Evolutionary conservation across 163 green algal species (phyloP).

Genomic region (Scenedesmus sp.): DNA sequence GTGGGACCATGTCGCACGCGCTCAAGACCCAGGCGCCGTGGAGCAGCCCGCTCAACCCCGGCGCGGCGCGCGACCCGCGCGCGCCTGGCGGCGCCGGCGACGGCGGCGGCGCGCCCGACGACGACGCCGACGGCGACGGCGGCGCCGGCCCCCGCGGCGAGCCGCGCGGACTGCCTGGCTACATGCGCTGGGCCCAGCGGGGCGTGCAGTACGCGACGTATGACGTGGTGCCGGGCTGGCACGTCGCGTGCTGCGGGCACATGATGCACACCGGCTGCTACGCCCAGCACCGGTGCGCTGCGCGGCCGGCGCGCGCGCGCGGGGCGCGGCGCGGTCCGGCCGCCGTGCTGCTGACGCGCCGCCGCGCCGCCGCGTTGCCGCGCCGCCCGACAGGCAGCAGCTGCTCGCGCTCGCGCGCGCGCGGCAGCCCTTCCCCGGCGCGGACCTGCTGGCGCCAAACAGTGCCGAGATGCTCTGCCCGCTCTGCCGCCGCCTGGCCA

Average conservation of each 20-base stretch:
- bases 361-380: not conserved
- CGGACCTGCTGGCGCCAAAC: not conserved
- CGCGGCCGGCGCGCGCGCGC: not conserved
- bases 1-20: not conserved
- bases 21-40: not conserved
- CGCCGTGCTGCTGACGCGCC: not conserved
- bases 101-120: too few relatives aligned
- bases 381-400: not conserved
- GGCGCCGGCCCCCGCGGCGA: too few relatives aligned
- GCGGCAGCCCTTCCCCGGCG: not conserved
- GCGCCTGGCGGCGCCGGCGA: too few relatives aligned
- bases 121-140: too few relatives aligned
- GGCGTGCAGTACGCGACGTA: not conserved
- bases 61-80: too few relatives aligned
- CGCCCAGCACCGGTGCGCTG: slow-evolving; percentile 4
- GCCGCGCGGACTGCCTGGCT: too few relatives aligned
- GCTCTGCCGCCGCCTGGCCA: slow-evolving; percentile 21
- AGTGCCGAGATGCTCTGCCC: slow-evolving; percentile 33
- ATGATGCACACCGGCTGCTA: slow-evolving; percentile 39
- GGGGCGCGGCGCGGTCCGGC: not conserved
- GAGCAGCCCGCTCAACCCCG: not conserved
- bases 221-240: slow-evolving; percentile 2
- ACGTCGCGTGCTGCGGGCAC: slow-evolving; percentile 28
- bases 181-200: too few relatives aligned
- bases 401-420: not conserved